These are phyloP conservation scores for Hirsutella minnesotensis DNA, from an alignment of 2,329 filamentous ascomycete genomes.

Conservation along the genomic window DNA sequence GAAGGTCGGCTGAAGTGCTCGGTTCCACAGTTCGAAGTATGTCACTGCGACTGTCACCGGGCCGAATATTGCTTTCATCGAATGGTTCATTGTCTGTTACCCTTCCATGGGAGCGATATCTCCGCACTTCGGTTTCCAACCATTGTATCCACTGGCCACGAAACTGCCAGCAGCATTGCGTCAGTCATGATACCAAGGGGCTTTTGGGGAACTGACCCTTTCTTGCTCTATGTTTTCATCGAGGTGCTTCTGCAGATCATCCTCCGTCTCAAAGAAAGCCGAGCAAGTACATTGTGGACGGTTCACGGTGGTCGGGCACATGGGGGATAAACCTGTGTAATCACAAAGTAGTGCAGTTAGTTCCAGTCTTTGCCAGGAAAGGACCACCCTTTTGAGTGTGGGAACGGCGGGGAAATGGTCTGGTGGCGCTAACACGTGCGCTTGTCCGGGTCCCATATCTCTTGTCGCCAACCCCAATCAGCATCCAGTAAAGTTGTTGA, in stretches of 20 bases:
- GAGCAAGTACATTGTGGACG: slow-evolving; percentile 1
- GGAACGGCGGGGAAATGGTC: neutral
- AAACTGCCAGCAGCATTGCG: neutral
- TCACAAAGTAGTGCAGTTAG: neutral
- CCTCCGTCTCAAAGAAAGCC: neutral
- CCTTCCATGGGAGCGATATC: neutral
- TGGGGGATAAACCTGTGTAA: neutral
- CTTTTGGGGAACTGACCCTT: neutral
- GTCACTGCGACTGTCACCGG: neutral
- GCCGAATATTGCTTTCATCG: neutral
- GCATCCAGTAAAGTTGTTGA: neutral
- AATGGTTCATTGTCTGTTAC: neutral
- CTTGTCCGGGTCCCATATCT: neutral
- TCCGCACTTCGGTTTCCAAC: neutral
- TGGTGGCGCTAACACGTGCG: neutral
- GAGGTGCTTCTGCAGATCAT: neutral
- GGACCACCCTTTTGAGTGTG: neutral
- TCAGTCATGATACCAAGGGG: neutral
- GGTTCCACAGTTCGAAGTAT: neutral
- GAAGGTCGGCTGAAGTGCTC: neutral
- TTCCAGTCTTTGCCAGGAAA: neutral
- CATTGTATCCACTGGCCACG: neutral
- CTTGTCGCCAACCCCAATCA: neutral
- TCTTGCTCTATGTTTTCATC: neutral
- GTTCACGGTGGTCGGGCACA: neutral